Evolutionary conservation across 306 rosid genomes (phyloP), one percentile per base, ranked within the genome.

Genomic region (Calophaca sinica): DNA sequence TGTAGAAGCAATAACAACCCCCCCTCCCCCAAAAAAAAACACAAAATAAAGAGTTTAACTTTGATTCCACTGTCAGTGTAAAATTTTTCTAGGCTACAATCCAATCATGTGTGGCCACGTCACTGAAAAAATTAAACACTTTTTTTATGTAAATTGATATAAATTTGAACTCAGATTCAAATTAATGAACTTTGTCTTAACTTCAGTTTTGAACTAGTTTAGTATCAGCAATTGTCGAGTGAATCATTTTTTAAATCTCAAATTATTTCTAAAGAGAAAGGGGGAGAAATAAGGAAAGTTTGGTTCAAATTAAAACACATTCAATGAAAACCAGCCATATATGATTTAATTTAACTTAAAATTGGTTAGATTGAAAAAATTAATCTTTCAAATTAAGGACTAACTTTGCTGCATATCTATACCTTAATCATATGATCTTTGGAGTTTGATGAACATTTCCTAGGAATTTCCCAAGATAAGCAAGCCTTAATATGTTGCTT

Each of bases 171-270:
- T 49, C 15, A 31, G n/a, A 4, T 51, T 36, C 41, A n/a, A 52
- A 51, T 26, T 52, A 52, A 41, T 73, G 46, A 29, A 44, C 58
- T 71, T 15, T 52, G 31, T 45, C 39, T 45, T 72, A 50, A 35
- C 48, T 70, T 9, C 29, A 5, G 33, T 45, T 44, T 45, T 29
- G 58, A 59, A 59, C 8, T 60, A 73, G 33, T 32, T 46, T 61
- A 45, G 48, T 33, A 32, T 73, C 49, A 33, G 20, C 39, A 13
- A 31, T 12, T 10, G 35, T 9, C 12, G 29, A 9, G 50, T 59
- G 36, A 45, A 13, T 48, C 45, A 29, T 59, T 45, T 32, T 53
- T 53, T 13, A 14, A 9, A n/a, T n/a, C n/a, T n/a, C n/a, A n/a
- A n/a, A n/a, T n/a, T n/a, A n/a, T n/a, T n/a, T n/a, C n/a, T n/a